Evolutionary conservation across 306 rosid species (phyloP), one percentile per base, ranked within the genome.

Genomic region (Lathyrus tuberosus): DNA sequence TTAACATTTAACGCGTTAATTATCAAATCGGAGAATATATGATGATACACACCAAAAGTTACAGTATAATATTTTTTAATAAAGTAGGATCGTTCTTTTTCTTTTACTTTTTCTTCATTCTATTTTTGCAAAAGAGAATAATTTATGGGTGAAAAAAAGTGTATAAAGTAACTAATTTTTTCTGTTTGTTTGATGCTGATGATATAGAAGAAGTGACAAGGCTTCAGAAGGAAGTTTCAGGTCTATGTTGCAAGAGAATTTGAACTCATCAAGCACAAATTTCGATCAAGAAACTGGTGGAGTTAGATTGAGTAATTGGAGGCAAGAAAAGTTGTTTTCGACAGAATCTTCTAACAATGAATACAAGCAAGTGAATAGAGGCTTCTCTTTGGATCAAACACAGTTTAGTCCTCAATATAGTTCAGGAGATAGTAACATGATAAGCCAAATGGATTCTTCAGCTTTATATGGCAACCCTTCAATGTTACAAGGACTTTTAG

Each of bases 341-440:
- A 75, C 83, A 1, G 97, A 86, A 15, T 65, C 91, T 6, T 66
- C 90, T 1, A 60, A 62, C 18, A 38, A 67, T 24, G 86, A 86
- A 49, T 77, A 80, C 47, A 83, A 81, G 60, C 79, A 70, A 70
- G 51, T 40, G 18, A 62, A 62, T 62, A 79, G 97, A 60, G 97
- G 94, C 42, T 89, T 91, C 56, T 85, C 97, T 3, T 75, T 87
- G 33, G 97, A 91, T 43, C 97, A 83, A 66, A 67, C 84, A 0
- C 88, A 89, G 80, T 91, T 85, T 53, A 87, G 94, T 65, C 96
- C 96, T 63, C 94, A 84, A 46, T 92, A 92, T 61, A 89, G 91
- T 43, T 86, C 95, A 40, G 88, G 89, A 15, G 95, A 91, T 31
- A 86, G 96, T 72, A 82, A 83, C 1, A 84, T 88, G 22, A 88